A percentile compares a stretch with the other conserved stretches of the same genome.
phyloP scores from a whole-genome alignment of 1,139 yeast species.

The Pichia sp. region DNA sequence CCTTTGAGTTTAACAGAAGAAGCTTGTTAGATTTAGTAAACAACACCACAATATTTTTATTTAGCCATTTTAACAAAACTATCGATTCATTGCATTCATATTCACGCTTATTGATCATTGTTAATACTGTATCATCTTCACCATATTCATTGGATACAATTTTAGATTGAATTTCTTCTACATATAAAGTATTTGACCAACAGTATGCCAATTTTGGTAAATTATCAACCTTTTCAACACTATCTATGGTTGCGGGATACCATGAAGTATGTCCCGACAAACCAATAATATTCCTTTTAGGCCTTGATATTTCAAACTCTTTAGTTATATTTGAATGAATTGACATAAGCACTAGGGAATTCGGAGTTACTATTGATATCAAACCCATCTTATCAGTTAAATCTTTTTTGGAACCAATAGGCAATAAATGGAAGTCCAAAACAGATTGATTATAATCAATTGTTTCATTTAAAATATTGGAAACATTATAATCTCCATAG shows the following conservation, averaged over 20 bases:
- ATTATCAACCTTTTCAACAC: conserved; percentile 21
- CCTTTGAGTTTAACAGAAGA: conserved; percentile 35
- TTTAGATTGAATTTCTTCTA: conserved; percentile 43
- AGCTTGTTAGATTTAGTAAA: conserved; percentile 45
- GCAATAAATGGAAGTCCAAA: conserved; percentile 19
- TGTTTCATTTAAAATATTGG: background rate
- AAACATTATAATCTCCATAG: conserved; percentile 41
- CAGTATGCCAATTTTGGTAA: conserved; percentile 57
- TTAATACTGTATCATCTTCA: conserved; percentile 24
- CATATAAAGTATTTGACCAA: conserved; percentile 53
- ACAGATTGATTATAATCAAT: conserved; percentile 17
- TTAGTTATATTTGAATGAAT: conserved; percentile 46
- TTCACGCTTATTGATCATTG: conserved; percentile 40
- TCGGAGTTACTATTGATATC: conserved; percentile 54
- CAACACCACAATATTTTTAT: conserved; percentile 42
- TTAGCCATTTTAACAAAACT: conserved; percentile 56
- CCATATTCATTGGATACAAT: conserved; percentile 33
- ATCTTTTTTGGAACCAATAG: conserved; percentile 22
- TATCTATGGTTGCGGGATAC: conserved; percentile 42
- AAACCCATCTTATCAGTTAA: conserved; percentile 39
- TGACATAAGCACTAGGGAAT: conserved; percentile 47
- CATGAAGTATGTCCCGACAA: conserved; percentile 50
- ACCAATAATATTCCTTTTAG: conserved; percentile 35
- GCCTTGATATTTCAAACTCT: conserved; percentile 47
- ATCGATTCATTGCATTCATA: conserved; percentile 44